Evolutionary conservation across 2,329 filamentous ascomycete species (phyloP).

Genomic region (Mycosphaerelloides madeirae): DNA sequence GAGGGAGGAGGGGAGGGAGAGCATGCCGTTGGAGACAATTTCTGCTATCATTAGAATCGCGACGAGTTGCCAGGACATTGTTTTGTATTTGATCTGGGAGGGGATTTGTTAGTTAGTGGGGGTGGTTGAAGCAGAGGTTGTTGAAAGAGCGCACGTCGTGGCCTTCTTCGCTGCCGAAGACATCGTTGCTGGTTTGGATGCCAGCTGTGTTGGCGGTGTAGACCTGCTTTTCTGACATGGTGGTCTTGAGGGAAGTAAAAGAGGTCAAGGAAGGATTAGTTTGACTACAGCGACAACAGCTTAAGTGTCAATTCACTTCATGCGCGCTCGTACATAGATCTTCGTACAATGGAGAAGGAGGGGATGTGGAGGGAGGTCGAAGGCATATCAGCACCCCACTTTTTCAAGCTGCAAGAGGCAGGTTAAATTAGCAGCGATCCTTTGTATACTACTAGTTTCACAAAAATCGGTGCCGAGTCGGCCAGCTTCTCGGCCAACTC

Average conservation of each 20-base stretch:
- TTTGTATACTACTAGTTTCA: neutral
- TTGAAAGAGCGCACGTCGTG: slow-evolving; percentile 18
- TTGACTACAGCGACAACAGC: no score
- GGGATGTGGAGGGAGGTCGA: neutral
- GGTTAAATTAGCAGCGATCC: neutral
- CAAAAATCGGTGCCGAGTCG: no score
- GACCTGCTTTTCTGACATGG: no score
- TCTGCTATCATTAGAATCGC: slow-evolving; percentile 54
- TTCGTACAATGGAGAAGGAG: neutral
- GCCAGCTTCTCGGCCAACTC: neutral
- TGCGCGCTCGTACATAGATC: no score
- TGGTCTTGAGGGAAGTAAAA: no score
- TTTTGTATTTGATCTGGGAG: slow-evolving; percentile 49
- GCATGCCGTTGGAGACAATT: slow-evolving; percentile 49
- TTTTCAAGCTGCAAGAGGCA: no score
- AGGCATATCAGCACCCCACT: neutral
- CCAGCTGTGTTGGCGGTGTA: no score
- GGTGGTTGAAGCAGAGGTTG: no score
- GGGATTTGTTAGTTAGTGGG: no score
- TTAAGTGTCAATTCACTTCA: no score
- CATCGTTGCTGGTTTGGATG: slow-evolving; percentile 25
- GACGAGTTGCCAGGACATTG: slow-evolving; percentile 49
- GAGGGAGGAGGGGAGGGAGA: slow-evolving; percentile 49
- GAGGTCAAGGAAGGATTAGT: no score
- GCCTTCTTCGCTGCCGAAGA: slow-evolving; percentile 39